phyloP scores from a whole-genome alignment of 495 filamentous ascomycete species.

The Cryomyces antarcticus region DNA sequence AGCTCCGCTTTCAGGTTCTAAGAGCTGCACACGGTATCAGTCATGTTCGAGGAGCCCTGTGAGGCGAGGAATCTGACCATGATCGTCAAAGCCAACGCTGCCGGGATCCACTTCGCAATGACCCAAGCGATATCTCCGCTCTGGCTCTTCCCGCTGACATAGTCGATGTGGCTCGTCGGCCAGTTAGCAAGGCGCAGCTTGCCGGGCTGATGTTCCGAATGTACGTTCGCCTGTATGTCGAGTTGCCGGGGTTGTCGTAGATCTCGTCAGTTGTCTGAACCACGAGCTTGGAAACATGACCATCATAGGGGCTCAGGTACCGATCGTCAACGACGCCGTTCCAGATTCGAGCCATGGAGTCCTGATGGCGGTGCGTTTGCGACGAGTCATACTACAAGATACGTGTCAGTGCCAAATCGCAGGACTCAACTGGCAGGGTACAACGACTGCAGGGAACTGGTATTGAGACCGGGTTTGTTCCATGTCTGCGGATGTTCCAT shows the following conservation, averaged over 20 bases:
- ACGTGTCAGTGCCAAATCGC: too few relatives aligned
- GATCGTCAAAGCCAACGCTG: slow-evolving; percentile 4
- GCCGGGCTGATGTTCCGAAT: slow-evolving; percentile 4
- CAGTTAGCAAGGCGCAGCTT: slow-evolving; percentile 6
- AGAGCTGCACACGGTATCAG: too few relatives aligned
- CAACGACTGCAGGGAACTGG: too few relatives aligned
- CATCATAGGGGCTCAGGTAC: slow-evolving; percentile 6
- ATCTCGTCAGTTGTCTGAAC: slow-evolving; percentile 7
- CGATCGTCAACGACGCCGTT: not conserved
- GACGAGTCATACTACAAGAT: too few relatives aligned
- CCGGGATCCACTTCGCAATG: slow-evolving; percentile 6
- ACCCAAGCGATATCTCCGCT: slow-evolving; percentile 4
- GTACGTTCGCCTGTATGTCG: slow-evolving; percentile 6
- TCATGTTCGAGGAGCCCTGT: too few relatives aligned
- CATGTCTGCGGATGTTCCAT: too few relatives aligned
- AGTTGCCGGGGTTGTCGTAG: slow-evolving; percentile 3
- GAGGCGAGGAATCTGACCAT: not conserved
- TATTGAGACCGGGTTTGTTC: too few relatives aligned
- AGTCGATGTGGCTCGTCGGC: slow-evolving; percentile 4
- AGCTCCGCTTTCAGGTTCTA: not conserved
- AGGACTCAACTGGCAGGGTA: too few relatives aligned
- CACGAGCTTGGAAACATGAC: slow-evolving; percentile 3
- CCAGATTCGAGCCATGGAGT: not conserved
- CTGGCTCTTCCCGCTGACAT: not conserved
- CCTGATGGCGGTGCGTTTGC: not conserved